Evolutionary conservation across 345 rosid species (phyloP).

Genomic region (Zanthoxylum bungeanum): DNA sequence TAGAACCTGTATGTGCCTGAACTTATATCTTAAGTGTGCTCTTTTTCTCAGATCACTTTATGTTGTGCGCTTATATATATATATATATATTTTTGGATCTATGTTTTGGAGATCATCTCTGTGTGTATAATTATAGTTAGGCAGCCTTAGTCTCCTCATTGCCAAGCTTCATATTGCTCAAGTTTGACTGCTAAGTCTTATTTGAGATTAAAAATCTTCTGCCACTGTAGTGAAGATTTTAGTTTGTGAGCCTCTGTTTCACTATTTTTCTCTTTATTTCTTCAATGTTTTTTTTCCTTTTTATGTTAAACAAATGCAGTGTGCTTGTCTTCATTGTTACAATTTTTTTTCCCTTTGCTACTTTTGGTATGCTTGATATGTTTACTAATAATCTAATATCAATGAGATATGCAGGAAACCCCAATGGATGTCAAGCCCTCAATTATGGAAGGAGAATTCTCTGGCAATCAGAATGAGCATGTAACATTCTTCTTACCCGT

Average conservation of each 20-base stretch:
- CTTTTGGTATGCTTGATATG: constrained; percentile 1
- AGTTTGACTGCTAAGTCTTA: background rate
- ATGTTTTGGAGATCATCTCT: background rate
- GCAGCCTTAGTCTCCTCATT: background rate
- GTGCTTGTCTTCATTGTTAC: background rate
- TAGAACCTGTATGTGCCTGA: constrained; percentile 42
- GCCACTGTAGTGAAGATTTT: background rate
- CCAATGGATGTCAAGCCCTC: constrained; percentile 50
- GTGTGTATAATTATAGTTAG: background rate
- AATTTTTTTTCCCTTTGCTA: background rate
- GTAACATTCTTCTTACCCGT: constrained; percentile 28
- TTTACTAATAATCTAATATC: constrained; percentile 3
- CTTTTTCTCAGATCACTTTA: background rate
- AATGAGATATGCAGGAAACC: constrained; percentile 42
- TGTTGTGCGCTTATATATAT: background rate
- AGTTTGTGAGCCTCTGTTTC: background rate
- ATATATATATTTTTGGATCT: background rate
- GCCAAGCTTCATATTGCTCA: background rate
- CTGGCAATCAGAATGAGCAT: constrained; percentile 38
- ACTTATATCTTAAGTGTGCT: constrained; percentile 7
- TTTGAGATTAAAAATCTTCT: constrained; percentile 5
- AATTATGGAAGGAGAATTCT: constrained; percentile 39
- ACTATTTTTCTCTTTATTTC: background rate
- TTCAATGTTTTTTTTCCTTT: background rate
- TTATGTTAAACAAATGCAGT: background rate